Evolutionary conservation across 306 rosid species (phyloP).

Genomic region (Lotus japonicus): DNA sequence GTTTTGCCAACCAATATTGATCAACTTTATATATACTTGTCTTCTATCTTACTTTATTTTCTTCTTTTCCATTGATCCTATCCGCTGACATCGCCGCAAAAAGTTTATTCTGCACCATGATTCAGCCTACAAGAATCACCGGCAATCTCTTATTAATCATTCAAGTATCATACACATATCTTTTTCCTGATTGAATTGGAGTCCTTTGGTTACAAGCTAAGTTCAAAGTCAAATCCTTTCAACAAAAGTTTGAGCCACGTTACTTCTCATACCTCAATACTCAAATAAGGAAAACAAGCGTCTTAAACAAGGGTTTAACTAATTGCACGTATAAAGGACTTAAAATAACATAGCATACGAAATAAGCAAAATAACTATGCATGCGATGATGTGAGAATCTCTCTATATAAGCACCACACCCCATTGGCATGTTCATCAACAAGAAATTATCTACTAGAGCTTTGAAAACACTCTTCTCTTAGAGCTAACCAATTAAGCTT

Average conservation of each 20-base stretch:
- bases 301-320: no score
- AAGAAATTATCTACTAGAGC: neutral
- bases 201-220: neutral
- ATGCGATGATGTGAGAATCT: neutral
- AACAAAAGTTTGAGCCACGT: neutral
- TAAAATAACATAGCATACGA: constrained; percentile 16
- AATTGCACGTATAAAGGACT: no score
- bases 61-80: neutral
- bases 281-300: neutral
- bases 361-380: neutral
- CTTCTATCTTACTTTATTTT: neutral
- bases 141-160: neutral
- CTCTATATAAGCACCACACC: constrained; percentile 19
- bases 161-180: constrained; percentile 2
- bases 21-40: neutral
- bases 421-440: constrained; percentile 9
- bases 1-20: neutral
- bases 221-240: neutral
- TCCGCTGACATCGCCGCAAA: neutral
- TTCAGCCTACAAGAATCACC: neutral
- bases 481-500: constrained; percentile 8
- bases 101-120: neutral
- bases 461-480: neutral
- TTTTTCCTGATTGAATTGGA: neutral
- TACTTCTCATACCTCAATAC: neutral